Conservation (phyloP, 768 basidiomycete species). For the Tulasnella sp. region DNA sequence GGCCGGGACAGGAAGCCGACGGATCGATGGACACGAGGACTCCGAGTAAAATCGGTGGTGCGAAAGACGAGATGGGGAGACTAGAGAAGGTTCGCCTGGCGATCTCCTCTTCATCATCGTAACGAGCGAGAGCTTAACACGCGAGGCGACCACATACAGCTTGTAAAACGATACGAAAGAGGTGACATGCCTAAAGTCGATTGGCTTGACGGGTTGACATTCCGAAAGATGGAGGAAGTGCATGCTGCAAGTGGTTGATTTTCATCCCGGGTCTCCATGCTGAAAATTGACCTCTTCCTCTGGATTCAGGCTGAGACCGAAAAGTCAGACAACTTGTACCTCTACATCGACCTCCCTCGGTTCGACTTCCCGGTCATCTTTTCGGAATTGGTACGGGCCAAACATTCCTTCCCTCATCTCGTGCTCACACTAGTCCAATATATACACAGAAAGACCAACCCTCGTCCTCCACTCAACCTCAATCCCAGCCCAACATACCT, state of each 20-base stretch:
- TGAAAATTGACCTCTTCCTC: background rate
- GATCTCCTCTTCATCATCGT: background rate
- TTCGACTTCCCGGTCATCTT: constrained; percentile 98
- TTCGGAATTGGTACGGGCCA: constrained; percentile 71
- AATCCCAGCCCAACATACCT: constrained; percentile 38
- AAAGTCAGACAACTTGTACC: constrained; percentile 89
- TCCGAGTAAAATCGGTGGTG: constrained; percentile 71
- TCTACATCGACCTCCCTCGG: constrained; percentile 92
- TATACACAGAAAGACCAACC: constrained; percentile 12
- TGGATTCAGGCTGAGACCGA: constrained; percentile 72
- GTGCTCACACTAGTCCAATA: background rate
- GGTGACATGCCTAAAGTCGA: constrained; percentile 92
- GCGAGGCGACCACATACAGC: constrained; percentile 29
- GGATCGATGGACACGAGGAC: constrained; percentile 76
- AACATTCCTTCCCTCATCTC: background rate
- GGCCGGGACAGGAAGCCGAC: constrained; percentile 82
- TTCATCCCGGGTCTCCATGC: background rate
- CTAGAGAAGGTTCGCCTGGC: constrained; percentile 68
- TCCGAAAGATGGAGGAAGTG: constrained; percentile 91
- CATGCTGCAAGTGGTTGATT: constrained; percentile 62
- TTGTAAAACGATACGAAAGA: constrained; percentile 91
- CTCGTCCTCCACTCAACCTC: constrained; percentile 18
- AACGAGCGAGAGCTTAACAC: background rate
- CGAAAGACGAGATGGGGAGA: constrained; percentile 89
- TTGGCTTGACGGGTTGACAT: constrained; percentile 91